phyloP scores from a whole-genome alignment of 2,329 filamentous ascomycete species.

The Orbilia quercus region DNA sequence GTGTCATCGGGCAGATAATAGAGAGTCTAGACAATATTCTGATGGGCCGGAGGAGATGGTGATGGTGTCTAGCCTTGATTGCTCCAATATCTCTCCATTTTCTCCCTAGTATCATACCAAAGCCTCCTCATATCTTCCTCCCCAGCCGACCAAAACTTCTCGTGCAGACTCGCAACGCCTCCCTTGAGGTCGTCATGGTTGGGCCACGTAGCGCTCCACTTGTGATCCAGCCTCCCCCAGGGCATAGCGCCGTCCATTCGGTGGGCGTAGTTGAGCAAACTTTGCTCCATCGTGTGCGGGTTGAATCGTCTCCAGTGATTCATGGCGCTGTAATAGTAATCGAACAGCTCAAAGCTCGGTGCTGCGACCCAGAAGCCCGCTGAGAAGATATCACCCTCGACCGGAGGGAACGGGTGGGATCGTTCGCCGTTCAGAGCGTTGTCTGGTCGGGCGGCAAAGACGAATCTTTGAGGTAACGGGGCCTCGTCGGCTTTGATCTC shows the following conservation, averaged over 20 bases:
- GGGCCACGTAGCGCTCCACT: constrained; percentile 64
- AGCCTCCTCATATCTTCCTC: constrained; percentile 57
- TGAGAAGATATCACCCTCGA: constrained; percentile 62
- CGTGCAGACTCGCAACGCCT: constrained; percentile 63
- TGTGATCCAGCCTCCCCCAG: constrained; percentile 63
- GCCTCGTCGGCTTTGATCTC: constrained; percentile 61
- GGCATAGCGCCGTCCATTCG: constrained; percentile 64
- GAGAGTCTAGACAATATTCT: neutral
- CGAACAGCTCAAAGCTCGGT: constrained; percentile 63
- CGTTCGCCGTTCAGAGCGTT: constrained; percentile 61
- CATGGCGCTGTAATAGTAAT: constrained; percentile 63
- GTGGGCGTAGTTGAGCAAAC: constrained; percentile 65
- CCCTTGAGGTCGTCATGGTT: constrained; percentile 61
- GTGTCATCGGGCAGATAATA: neutral
- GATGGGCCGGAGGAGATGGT: too few species aligned
- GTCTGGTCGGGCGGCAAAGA: constrained; percentile 62
- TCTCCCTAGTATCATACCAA: constrained; percentile 36
- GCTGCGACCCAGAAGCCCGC: constrained; percentile 64
- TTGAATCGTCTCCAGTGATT: constrained; percentile 63
- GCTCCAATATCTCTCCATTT: constrained; percentile 54
- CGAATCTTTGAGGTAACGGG: constrained; percentile 61
- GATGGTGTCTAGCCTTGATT: constrained; percentile 31
- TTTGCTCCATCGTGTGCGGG: constrained; percentile 64
- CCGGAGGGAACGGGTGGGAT: constrained; percentile 63
- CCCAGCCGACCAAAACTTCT: constrained; percentile 62